Base-by-base conservation (phyloP, 2,329 filamentous ascomycete species). In the Xylaria digitata region DNA sequence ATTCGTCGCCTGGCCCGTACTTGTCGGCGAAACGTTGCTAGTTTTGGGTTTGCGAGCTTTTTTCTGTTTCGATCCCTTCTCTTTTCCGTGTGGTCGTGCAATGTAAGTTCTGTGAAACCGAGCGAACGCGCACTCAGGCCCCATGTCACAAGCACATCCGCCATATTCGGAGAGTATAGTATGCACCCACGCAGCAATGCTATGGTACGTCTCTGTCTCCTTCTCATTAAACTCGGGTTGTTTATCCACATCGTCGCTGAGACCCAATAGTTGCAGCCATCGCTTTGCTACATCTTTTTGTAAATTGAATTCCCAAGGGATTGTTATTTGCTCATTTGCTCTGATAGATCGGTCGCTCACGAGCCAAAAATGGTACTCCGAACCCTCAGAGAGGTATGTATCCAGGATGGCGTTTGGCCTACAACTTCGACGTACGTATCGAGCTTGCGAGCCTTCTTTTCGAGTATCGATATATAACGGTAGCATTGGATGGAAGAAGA, bases 401-500 rank as follows among this genome's bases (percentile, higher is more conserved):
- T 96, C 94, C 73, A 98, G 84, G 37, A 87, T 86, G n/a, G 96
- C 89, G 75, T 98, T 99, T 1, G 96, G 93, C 68, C 88, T 89
- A 81, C 96, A 99, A 74, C 96, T 98, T 71, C 95, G 89, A 63
- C 96, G 89, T n/a, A 96, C 89, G 76, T 96, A 97, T 50, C 96
- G 92, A 64, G 96, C 89, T 42, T 89, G 83, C 4, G 93, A 97
- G 23, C 95, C 96, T 81, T 97, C 93, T 77, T 88, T 88, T 66
- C 96, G 87, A 9, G 94, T 96, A 79, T 78, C 96, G 75, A 99
- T 96, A 80, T 94, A 97, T 13, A 99, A 87, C 0, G 95, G 95
- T 8, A 98, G 87, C 65, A 90, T 86, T 0, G 94, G 93, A 75
- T 96, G 94, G 79, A 98, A 95, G 77, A 94, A 93, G 26, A 95